Base-by-base conservation (phyloP, 1,284 basidiomycete genomes). In the Boletellus deceptivus region DNA sequence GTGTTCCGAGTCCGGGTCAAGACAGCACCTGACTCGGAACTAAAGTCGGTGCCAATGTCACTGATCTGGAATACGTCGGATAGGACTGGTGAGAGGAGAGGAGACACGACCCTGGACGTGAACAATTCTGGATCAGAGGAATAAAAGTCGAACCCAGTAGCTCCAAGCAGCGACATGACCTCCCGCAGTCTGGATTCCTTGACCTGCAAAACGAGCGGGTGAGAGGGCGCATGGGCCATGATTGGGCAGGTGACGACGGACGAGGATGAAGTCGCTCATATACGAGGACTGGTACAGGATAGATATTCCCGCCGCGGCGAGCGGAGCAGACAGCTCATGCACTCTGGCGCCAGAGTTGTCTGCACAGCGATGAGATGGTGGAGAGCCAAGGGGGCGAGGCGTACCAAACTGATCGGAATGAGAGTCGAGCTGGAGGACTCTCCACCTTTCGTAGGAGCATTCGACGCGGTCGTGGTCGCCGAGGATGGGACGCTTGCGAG, bases 211-310 rank as follows among this genome's bases (percentile, higher is more conserved):
- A 50, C 31, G 44, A 29, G 45, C 49, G 40, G 54, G 44, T 39
- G 52, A 53, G 27, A 17, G 36, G 46, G 25, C 22, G 39, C 18
- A 18, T 7, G 17, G 39, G 6, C 10, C 24, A 34, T 41, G 10
- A 33, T 18, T 16, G 9, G 29, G 10, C 10, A 13, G 10, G 27
- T 16, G 43, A 22, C 34, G 44, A 70, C 82, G 55, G 62, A 87
- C 90, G 56, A 93, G 80, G 46, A 93, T 84, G 67, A 89, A 92
- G 69, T 93, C 89, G 60, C 87, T 86, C 77, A 85, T 84, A 66
- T 92, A 90, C 10, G 86, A 89, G 5, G 89, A 91, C 66, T 91
- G 90, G 65, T 91, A 93, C 6, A 92, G 72, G 50, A 92, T 92
- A 25, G 87, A 87, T 39, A 93, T 90, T 9, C 88, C 89, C 33